Evolutionary conservation across 495 filamentous ascomycete genomes (phyloP).

Genomic region (Xylaria acuta): DNA sequence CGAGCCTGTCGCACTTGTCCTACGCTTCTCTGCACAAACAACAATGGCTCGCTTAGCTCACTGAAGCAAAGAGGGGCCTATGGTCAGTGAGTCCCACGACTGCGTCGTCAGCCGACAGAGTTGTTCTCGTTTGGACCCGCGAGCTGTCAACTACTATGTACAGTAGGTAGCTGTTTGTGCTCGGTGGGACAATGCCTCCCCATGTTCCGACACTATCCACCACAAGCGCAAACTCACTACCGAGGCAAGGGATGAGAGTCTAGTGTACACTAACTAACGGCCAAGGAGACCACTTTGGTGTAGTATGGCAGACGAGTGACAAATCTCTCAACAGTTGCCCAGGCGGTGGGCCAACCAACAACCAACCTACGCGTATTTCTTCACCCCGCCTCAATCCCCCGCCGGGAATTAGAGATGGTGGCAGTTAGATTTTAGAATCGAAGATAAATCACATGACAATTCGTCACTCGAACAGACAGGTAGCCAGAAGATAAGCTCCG

Average conservation of each 20-base stretch:
- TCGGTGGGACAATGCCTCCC: not conserved
- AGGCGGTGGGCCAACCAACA: not conserved
- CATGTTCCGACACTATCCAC: not conserved
- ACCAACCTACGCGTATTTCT: not conserved
- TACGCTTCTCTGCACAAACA: not conserved
- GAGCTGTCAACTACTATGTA: not conserved
- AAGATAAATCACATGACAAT: not conserved
- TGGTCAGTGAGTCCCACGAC: constrained; percentile 2
- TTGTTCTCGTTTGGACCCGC: not conserved
- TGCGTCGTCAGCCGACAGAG: not conserved
- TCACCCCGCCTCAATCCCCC: not conserved
- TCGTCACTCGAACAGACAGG: not conserved
- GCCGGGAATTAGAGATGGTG: not conserved
- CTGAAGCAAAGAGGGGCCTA: not conserved
- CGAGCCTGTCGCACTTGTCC: not conserved
- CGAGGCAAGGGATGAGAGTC: not conserved
- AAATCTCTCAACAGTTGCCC: constrained; percentile 18
- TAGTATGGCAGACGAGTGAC: constrained; percentile 14
- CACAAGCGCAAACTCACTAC: constrained; percentile 16
- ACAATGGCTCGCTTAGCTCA: constrained; percentile 4
- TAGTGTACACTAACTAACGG: not conserved
- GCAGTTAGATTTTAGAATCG: not conserved
- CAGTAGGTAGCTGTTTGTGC: not conserved
- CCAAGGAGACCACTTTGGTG: not conserved
- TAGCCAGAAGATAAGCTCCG: not conserved